Base-by-base conservation (phyloP, 768 basidiomycete genomes). In the Leccinum aurantiacum region DNA sequence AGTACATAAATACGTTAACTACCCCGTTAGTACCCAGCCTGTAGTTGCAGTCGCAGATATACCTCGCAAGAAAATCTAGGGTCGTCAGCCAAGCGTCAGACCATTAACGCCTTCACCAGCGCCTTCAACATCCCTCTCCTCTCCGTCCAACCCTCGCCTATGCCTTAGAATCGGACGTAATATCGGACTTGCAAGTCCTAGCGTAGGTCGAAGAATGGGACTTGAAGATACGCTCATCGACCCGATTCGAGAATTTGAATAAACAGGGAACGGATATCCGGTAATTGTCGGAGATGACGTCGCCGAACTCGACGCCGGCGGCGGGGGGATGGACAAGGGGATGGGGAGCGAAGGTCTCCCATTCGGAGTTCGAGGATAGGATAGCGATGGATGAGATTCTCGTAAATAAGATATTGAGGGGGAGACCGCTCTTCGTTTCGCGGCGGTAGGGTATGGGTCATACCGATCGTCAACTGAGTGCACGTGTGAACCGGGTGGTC, bases 341-440 rank as follows among this genome's bases (percentile, higher is more conserved):
- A 90, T 84, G 13, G 90, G 77, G 53, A 90, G 85, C 1, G 90
- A 87, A 5, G 86, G 78, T 56, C 85, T 78, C 77, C 62, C 82
- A 76, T 58, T 76, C 76, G 84, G 84, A 27, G 82, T 82, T 29
- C 73, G 73, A 52, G 73, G 74, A 50, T 74, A 74, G 2, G 85
- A 82, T 19, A 81, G 70, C 4, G 77, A 76, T 4, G 80, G 70
- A 69, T 85, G 85, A 22, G 79, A 79, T 56, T 88, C 88, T 52
- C 89, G 82, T 19, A 90, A 77, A 69, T 83, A 81, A 11, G 85
- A 83, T 60, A 91, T 72, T 5, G 90, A 91, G 7, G 91, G 91
- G 13, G 91, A 93, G 24, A 92, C 90, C 11, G 91, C 91, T 44
- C 91, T 85, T 46, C 91, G 84, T 74, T 93, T 93, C 19, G 87